Base-by-base conservation (phyloP, 75 land plant genomes). In the Selaginella moellendorffii region DNA sequence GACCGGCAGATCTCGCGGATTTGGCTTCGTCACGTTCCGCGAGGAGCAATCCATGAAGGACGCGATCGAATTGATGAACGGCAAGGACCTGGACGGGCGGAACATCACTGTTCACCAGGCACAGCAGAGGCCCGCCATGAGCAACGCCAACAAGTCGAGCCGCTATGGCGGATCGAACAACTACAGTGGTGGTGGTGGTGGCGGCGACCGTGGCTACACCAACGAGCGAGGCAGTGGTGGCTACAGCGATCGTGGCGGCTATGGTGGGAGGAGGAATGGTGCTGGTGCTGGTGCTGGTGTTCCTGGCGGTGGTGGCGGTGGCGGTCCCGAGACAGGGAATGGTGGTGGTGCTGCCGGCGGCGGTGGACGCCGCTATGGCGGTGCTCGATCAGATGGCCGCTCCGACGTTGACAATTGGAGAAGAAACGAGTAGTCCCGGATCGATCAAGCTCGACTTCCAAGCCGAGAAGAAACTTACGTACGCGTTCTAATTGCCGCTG, bases 21-120 rank as follows among this genome's bases (percentile, higher is more conserved):
- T 84, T 29, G 87, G 82, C 1, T 81, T 84, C 64, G 87, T 84
- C 8, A 84, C 87, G 10, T 81, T 84, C 64, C 5, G 63, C 8
- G 73, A 67, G 0, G 86, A 85, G 74, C 67, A 78, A 63, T 30
- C 87, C 19, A 85, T 85, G 87, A 70, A 63, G 51, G 79, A 80
- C 1, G 89, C 89, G 5, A 85, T 85, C 23, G 80, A 80, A 22
- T 76, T 61, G 9, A 85, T 85, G 89, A 83, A 85, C 72, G 89
- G 89, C 0, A 79, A 78, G 70, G 77, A 73, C 54, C 75, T 85
- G n/a, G 81, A 85, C 56, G 89, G 89, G 1, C 62, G 87, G 24
- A 85, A 74, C 27, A 85, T 85, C 52, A 83, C 89, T 1, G 89
- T 85, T 10, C 80, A 80, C 63, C 81, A 80, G 65, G 89, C 89